Conservation (phyloP, 1,284 basidiomycete species). For the Leccinum pachyderme region DNA sequence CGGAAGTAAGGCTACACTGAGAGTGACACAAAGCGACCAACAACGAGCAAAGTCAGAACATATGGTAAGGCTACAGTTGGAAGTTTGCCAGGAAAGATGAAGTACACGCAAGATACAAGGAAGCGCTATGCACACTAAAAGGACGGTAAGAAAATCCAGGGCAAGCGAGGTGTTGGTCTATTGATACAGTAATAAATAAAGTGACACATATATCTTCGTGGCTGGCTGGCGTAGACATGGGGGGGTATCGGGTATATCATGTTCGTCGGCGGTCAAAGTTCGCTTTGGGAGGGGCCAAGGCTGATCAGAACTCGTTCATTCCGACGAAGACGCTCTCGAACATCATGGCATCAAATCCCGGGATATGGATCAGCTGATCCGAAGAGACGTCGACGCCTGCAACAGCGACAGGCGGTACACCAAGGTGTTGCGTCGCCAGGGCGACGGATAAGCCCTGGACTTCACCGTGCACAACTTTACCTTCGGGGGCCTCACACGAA, state of each 20-base stretch:
- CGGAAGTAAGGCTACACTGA: neutral
- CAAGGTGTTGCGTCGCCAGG: constrained; percentile 8
- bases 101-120: neutral
- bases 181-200: constrained; percentile 10
- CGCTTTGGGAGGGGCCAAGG: neutral
- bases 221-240: neutral
- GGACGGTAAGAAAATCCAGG: neutral
- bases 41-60: neutral
- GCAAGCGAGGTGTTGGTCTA: neutral
- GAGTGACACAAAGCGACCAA: neutral
- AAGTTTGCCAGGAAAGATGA: neutral
- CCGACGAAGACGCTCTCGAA: constrained; percentile 14
- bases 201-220: neutral
- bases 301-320: constrained; percentile 8
- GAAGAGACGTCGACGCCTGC: constrained; percentile 12
- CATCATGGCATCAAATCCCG: constrained; percentile 24
- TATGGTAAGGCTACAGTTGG: neutral
- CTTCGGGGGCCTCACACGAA: constrained; percentile 4
- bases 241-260: constrained; percentile 9
- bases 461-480: constrained; percentile 4
- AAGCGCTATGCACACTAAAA: constrained; percentile 1
- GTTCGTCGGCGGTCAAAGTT: neutral
- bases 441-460: neutral
- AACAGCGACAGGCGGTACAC: constrained; percentile 6
- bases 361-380: constrained; percentile 9